Percentiles rank a stretch among this genome's conserved stretches.
Evolutionary conservation across 768 basidiomycete genomes (phyloP).

Genomic region (Boletus insuetus): DNA sequence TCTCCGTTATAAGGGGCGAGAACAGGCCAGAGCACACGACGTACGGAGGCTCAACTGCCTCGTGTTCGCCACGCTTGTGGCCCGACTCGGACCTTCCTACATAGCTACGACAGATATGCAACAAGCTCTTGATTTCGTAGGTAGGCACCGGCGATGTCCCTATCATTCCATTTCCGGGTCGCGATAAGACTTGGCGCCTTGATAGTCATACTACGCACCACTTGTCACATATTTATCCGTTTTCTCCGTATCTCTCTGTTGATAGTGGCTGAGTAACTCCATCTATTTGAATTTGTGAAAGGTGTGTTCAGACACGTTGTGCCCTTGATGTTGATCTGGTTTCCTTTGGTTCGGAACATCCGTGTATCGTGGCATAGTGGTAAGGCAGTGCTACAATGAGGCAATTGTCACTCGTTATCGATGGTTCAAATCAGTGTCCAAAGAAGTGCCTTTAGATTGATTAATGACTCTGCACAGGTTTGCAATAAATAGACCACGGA

Average conservation of each 20-base stretch:
- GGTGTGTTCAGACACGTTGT: slow-evolving; percentile 22
- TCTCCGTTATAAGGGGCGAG: slow-evolving; percentile 10
- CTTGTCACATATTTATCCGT: slow-evolving; percentile 8
- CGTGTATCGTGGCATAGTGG: slow-evolving; percentile 18
- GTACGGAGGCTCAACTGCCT: slow-evolving; percentile 12
- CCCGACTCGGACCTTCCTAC: slow-evolving; percentile 4
- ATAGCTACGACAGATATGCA: slow-evolving; percentile 1
- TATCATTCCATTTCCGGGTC: slow-evolving; percentile 7
- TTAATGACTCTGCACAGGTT: slow-evolving; percentile 19
- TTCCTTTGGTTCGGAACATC: slow-evolving; percentile 3
- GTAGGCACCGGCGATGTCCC: slow-evolving; percentile 5
- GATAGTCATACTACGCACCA: background rate
- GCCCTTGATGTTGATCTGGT: slow-evolving; percentile 25
- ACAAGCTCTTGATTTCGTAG: background rate
- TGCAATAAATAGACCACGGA: slow-evolving; percentile 21
- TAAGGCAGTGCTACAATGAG: slow-evolving; percentile 28
- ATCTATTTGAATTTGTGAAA: slow-evolving; percentile 25
- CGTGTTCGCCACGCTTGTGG: slow-evolving; percentile 26
- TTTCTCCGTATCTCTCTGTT: slow-evolving; percentile 12
- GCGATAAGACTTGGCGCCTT: slow-evolving; percentile 18
- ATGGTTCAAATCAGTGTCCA: slow-evolving; percentile 5
- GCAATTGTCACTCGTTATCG: slow-evolving; percentile 20
- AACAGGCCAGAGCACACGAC: slow-evolving; percentile 7
- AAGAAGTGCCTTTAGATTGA: slow-evolving; percentile 23
- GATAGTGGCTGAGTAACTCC: slow-evolving; percentile 24